Percentiles rank a stretch among this genome's conserved stretches.
Evolutionary conservation across 176 grass and related monocot species (phyloP).

Genomic region (Rhynchospora pubera): DNA sequence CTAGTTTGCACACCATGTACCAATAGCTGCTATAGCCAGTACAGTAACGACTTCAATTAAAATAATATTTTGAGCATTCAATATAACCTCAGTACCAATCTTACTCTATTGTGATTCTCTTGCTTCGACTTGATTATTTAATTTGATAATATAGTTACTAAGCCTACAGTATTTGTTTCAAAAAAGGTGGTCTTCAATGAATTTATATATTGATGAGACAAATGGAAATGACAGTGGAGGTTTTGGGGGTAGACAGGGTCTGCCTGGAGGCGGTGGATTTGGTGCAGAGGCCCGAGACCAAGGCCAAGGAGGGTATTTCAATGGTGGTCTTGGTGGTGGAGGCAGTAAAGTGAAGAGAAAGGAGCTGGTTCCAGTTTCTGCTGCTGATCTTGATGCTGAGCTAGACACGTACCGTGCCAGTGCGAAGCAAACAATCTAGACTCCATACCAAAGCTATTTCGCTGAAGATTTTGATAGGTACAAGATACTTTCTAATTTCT

Average conservation of each 20-base stretch:
- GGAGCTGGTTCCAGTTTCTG: neutral
- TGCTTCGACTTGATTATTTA: neutral
- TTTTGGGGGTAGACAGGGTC: neutral
- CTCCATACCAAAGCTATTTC: neutral
- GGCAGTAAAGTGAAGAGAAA: neutral
- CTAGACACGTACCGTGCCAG: slow-evolving; percentile 2
- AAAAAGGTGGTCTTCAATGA: neutral
- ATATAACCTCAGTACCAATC: neutral
- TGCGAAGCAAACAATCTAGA: neutral
- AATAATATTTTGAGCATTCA: neutral
- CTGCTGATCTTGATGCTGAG: slow-evolving; percentile 13
- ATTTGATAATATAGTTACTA: neutral
- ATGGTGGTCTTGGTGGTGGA: neutral
- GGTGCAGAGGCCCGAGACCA: neutral
- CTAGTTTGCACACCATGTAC: neutral
- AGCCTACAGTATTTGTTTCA: too few species aligned
- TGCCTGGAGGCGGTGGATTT: neutral
- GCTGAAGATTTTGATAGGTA: neutral
- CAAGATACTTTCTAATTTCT: neutral
- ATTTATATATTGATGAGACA: neutral
- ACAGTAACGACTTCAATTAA: neutral
- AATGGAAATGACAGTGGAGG: neutral
- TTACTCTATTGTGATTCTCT: neutral
- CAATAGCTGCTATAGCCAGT: neutral
- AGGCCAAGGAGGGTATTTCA: neutral